Conservation (phyloP, 129 eudicot genomes). For the Arctium minus region DNA sequence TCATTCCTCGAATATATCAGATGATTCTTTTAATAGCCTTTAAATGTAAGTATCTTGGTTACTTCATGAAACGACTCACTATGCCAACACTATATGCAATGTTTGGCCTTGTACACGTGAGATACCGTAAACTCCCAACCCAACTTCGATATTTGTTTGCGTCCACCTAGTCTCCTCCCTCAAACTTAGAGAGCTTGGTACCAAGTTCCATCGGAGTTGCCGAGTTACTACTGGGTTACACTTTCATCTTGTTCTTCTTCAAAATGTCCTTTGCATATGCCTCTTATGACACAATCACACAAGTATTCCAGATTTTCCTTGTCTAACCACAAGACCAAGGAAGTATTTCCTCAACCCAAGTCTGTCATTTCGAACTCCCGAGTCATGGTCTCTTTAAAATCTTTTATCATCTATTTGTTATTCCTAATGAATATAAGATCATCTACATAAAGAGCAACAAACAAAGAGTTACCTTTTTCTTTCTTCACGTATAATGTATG, state of each 20-base stretch:
- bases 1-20: background rate
- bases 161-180: background rate
- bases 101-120: conserved; percentile 15
- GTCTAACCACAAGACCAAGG: too few species aligned
- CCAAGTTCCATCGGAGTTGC: background rate
- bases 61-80: conserved; percentile 11
- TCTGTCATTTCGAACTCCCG: background rate
- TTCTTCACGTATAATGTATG: too few species aligned
- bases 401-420: too few species aligned
- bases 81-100: background rate
- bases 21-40: conserved; percentile 1
- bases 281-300: too few species aligned
- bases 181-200: background rate
- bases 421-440: too few species aligned
- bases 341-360: too few species aligned
- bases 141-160: background rate
- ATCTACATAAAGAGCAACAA: too few species aligned
- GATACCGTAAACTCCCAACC: conserved; percentile 11
- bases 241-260: background rate
- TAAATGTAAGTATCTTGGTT: background rate
- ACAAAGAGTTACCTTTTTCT: too few species aligned
- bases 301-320: too few species aligned
- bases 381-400: too few species aligned
- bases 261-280: background rate
- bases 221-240: background rate